Conservation (phyloP, 208 protist species). For the Trypanosoma boissoni region DNA sequence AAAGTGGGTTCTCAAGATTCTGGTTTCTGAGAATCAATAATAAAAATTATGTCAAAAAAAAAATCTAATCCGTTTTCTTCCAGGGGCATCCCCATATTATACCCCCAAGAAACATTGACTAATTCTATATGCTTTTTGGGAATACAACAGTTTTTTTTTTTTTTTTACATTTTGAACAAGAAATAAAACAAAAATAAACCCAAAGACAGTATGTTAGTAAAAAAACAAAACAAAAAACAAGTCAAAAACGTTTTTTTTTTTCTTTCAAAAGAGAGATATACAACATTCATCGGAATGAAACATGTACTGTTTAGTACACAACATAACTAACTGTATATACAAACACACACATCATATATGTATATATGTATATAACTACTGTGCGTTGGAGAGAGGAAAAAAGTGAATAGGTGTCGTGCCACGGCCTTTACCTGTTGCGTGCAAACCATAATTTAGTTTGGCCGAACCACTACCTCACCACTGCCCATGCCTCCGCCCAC, state of each 20-base stretch:
- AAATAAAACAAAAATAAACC: conserved; percentile 11
- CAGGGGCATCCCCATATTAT: no score
- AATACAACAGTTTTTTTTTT: neutral
- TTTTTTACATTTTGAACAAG: conserved; percentile 7
- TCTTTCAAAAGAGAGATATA: conserved; percentile 20
- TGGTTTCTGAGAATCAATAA: no score
- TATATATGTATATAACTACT: conserved; percentile 11
- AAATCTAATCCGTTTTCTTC: no score
- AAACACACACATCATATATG: neutral
- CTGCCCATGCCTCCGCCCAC: conserved; percentile 95
- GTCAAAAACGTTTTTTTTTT: no score
- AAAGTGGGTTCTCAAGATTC: no score
- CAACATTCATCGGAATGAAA: neutral
- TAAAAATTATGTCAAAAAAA: no score
- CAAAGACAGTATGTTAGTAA: neutral
- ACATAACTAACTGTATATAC: neutral
- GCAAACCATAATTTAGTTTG: no score
- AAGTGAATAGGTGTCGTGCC: no score
- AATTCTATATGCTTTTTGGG: neutral
- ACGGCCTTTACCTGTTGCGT: no score
- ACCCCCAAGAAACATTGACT: no score
- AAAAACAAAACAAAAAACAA: conserved; percentile 5
- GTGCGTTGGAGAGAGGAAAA: conserved; percentile 2
- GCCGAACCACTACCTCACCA: conserved; percentile 80
- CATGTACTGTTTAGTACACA: conserved; percentile 7